These are phyloP conservation scores for Thielaviopsis punctulata DNA, from an alignment of 2,329 filamentous ascomycete species.

Conservation along the genomic window DNA sequence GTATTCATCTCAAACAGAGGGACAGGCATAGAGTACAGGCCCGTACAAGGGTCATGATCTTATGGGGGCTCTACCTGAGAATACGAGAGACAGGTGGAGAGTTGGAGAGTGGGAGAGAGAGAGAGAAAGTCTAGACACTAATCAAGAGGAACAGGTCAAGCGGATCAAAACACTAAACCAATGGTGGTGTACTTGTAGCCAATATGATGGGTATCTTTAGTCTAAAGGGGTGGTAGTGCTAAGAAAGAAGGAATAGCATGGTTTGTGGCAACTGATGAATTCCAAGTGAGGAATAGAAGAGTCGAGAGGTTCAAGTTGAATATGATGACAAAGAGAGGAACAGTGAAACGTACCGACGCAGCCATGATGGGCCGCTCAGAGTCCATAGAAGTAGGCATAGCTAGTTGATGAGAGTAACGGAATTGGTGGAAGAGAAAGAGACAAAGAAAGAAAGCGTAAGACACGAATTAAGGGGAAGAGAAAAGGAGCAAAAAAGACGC, in stretches of 20 bases:
- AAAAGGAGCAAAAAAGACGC: background rate
- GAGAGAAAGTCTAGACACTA: too few relatives aligned
- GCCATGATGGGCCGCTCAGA: slow-evolving; percentile 46
- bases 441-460: background rate
- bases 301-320: too few relatives aligned
- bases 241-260: too few relatives aligned
- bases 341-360: slow-evolving; percentile 36
- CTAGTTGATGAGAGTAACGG: slow-evolving; percentile 11
- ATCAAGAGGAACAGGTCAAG: too few relatives aligned
- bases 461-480: slow-evolving; percentile 6
- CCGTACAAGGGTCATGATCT: slow-evolving; percentile 1
- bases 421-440: background rate
- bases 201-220: too few relatives aligned
- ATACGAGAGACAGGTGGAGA: background rate
- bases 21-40: background rate
- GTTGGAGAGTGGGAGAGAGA: slow-evolving; percentile 3
- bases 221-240: too few relatives aligned
- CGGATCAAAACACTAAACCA: too few relatives aligned
- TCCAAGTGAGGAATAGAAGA: too few relatives aligned
- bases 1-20: too few relatives aligned
- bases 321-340: slow-evolving; percentile 12
- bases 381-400: slow-evolving; percentile 44
- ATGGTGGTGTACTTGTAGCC: too few relatives aligned
- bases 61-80: slow-evolving; percentile 1
- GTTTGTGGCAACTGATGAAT: too few relatives aligned